phyloP scores from a whole-genome alignment of 345 rosid species.

The Hevea brasiliensis region DNA sequence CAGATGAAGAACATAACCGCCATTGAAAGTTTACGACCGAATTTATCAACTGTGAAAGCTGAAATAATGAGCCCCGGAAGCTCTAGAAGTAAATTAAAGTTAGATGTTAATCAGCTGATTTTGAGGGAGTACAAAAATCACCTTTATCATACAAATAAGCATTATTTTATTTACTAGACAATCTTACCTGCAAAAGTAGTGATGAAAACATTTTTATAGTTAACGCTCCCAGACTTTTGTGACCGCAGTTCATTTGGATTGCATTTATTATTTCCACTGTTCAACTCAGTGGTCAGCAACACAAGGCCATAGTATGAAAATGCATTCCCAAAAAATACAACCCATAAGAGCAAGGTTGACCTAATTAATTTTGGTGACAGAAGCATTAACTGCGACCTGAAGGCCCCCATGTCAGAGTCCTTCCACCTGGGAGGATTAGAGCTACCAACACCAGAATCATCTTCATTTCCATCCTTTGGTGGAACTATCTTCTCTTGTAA shows the following conservation, averaged over 20 bases:
- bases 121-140: not conserved
- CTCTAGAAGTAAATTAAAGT: conserved; percentile 47
- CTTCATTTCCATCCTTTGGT: conserved; percentile 38
- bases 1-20: conserved; percentile 69
- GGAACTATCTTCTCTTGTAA: conserved; percentile 28
- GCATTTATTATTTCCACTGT: conserved; percentile 49
- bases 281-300: conserved; percentile 86
- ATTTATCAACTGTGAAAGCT: conserved; percentile 70
- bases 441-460: conserved; percentile 5
- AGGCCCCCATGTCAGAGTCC: conserved; percentile 41
- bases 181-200: conserved; percentile 78
- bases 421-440: conserved; percentile 28
- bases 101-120: conserved; percentile 17
- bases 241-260: conserved; percentile 25
- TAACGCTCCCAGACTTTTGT: conserved; percentile 39
- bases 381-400: conserved; percentile 49
- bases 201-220: conserved; percentile 72
- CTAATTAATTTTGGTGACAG: conserved; percentile 65
- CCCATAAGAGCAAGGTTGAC: conserved; percentile 81
- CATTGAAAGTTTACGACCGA: conserved; percentile 86
- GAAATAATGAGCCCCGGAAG: conserved; percentile 82
- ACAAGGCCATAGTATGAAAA: conserved; percentile 88
- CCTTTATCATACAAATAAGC: not conserved
- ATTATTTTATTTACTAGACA: not conserved
- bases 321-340: conserved; percentile 82